Conservation (phyloP, 1,284 basidiomycete genomes). For the Inonotus obliquus region DNA sequence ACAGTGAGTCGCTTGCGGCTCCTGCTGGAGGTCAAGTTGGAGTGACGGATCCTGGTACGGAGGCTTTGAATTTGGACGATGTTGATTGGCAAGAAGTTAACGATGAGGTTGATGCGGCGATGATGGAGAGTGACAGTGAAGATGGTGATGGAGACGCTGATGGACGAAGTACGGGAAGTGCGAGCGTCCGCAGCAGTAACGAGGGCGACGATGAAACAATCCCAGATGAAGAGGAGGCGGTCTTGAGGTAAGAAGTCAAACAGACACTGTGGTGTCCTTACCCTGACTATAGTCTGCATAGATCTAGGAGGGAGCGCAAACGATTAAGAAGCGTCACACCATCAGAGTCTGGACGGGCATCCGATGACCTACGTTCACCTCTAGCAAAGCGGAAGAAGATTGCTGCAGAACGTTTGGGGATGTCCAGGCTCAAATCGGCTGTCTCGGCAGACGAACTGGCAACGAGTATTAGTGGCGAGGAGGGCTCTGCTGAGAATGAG, state of each 20-base stretch:
- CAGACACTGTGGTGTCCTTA: background rate
- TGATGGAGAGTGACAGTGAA: constrained; percentile 72
- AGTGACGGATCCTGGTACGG: constrained; percentile 24
- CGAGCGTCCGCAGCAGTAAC: constrained; percentile 35
- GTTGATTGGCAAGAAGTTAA: constrained; percentile 79
- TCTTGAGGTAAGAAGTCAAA: constrained; percentile 23
- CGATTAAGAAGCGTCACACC: constrained; percentile 68
- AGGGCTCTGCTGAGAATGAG: constrained; percentile 25
- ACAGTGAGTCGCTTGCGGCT: constrained; percentile 7
- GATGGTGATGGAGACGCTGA: constrained; percentile 40
- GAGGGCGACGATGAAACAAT: constrained; percentile 47
- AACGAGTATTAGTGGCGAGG: constrained; percentile 17
- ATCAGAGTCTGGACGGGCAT: constrained; percentile 42
- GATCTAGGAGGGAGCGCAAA: constrained; percentile 53
- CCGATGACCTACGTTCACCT: constrained; percentile 52
- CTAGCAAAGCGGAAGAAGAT: constrained; percentile 74
- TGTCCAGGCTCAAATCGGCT: constrained; percentile 62
- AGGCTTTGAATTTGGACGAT: constrained; percentile 42
- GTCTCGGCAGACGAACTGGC: constrained; percentile 54
- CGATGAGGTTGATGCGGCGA: constrained; percentile 82
- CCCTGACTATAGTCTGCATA: constrained; percentile 35
- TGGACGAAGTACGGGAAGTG: constrained; percentile 26
- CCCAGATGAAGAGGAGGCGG: constrained; percentile 33
- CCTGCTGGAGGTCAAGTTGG: constrained; percentile 20
- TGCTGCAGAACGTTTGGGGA: constrained; percentile 53